phyloP scores from a whole-genome alignment of 352 stramenopile genomes.

The Stramenopiles sp. region DNA sequence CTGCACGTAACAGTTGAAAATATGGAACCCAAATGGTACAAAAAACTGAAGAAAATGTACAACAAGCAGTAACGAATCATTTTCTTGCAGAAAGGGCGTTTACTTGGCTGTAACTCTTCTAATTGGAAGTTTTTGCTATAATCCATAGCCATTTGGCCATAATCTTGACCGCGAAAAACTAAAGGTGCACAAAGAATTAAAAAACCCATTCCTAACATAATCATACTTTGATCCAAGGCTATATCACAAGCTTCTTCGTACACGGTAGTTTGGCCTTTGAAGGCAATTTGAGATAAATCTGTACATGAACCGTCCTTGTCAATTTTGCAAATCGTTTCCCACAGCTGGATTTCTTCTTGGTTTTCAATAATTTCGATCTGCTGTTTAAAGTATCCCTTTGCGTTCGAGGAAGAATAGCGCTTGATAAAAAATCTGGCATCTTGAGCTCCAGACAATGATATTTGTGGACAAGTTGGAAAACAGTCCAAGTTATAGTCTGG shows the following conservation, averaged over 20 bases:
- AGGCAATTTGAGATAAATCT: neutral
- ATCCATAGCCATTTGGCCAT: neutral
- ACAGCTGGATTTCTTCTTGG: neutral
- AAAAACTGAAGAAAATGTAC: neutral
- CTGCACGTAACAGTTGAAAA: neutral
- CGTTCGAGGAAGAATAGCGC: neutral
- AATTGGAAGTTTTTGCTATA: neutral
- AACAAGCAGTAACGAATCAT: neutral
- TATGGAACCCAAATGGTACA: neutral
- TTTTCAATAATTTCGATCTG: constrained; percentile 3
- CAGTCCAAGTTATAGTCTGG: neutral
- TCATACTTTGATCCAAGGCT: neutral
- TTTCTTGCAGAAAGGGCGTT: neutral
- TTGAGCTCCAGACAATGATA: neutral
- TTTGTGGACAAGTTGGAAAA: neutral
- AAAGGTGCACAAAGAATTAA: neutral
- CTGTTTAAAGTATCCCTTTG: neutral
- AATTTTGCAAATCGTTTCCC: neutral
- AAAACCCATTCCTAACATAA: neutral
- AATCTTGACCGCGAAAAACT: neutral
- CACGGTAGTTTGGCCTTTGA: neutral
- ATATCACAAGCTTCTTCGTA: neutral
- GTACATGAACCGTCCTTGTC: neutral
- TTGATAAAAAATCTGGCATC: neutral
- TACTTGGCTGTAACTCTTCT: neutral